Evolutionary conservation across 2,329 filamentous ascomycete species (phyloP).

Genomic region (Cercospora beticola): DNA sequence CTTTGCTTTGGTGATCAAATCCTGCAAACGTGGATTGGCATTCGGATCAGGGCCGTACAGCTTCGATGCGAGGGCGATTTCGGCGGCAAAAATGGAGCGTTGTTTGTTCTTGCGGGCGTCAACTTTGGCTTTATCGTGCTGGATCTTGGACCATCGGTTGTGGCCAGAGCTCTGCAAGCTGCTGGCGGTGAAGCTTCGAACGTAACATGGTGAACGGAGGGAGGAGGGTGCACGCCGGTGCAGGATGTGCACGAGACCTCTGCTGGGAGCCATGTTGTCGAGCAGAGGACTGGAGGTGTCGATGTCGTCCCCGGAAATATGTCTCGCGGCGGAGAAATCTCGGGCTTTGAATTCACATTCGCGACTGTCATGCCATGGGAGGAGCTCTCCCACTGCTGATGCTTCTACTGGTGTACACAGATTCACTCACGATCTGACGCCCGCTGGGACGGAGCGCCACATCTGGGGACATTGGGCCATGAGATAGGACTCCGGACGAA

Average conservation of each 20-base stretch:
- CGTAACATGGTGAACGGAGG: slow-evolving; percentile 20
- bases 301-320: background rate
- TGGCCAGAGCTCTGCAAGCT: slow-evolving; percentile 60
- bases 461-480: slow-evolving; percentile 8
- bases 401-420: background rate
- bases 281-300: background rate
- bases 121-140: slow-evolving; percentile 86
- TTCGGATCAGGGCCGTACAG: slow-evolving; percentile 73
- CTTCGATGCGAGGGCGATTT: slow-evolving; percentile 73
- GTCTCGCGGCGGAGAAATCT: background rate
- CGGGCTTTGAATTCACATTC: background rate
- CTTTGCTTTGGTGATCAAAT: slow-evolving; percentile 73
- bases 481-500: slow-evolving; percentile 2
- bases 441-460: background rate
- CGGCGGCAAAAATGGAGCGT: slow-evolving; percentile 66
- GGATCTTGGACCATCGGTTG: slow-evolving; percentile 95
- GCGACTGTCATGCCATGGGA: background rate
- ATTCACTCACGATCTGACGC: background rate
- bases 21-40: slow-evolving; percentile 72
- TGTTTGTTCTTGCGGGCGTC: slow-evolving; percentile 76
- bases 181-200: slow-evolving; percentile 28
- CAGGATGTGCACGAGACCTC: slow-evolving; percentile 26
- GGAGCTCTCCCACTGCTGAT: background rate
- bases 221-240: background rate
- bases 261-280: slow-evolving; percentile 35